phyloP scores from a whole-genome alignment of 225 moss, liverwort and hornwort genomes.

The Sphagnum contortum region DNA sequence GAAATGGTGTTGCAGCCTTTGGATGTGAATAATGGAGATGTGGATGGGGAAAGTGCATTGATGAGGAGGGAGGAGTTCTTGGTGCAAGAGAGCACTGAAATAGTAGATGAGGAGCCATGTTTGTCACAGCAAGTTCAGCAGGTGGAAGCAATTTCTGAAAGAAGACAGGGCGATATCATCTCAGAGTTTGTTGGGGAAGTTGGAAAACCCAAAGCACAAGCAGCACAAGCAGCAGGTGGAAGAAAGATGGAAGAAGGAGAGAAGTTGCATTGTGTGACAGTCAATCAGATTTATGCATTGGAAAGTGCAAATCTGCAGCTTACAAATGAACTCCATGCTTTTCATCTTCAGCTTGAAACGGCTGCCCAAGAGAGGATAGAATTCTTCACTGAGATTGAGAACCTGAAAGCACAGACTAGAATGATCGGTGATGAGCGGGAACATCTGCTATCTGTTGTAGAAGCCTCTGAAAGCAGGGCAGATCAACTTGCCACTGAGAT shows the following conservation, averaged over 20 bases:
- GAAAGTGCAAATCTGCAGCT: background rate
- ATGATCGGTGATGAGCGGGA: background rate
- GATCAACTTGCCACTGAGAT: background rate
- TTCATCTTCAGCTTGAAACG: background rate
- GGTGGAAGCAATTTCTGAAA: too few relatives aligned
- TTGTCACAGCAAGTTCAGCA: too few relatives aligned
- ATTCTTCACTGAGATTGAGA: conserved; percentile 3
- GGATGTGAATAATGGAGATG: too few relatives aligned
- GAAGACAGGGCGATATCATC: too few relatives aligned
- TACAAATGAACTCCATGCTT: background rate
- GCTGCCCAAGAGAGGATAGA: background rate
- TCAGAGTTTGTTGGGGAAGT: too few relatives aligned
- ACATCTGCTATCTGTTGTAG: background rate
- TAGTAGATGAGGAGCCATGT: too few relatives aligned
- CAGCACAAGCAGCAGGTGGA: background rate
- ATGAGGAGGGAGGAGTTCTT: too few relatives aligned
- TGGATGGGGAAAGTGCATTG: too few relatives aligned
- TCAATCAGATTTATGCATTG: background rate
- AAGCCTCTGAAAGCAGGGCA: conserved; percentile 1
- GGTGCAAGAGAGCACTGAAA: too few relatives aligned
- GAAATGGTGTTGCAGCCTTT: too few relatives aligned
- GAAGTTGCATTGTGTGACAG: background rate
- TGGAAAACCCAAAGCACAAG: too few relatives aligned
- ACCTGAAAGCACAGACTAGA: conserved; percentile 1
- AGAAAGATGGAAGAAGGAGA: background rate